These are phyloP conservation scores for Apophysomyces variabilis DNA, from an alignment of 371 early-diverging fungal genomes.

Conservation along the genomic window DNA sequence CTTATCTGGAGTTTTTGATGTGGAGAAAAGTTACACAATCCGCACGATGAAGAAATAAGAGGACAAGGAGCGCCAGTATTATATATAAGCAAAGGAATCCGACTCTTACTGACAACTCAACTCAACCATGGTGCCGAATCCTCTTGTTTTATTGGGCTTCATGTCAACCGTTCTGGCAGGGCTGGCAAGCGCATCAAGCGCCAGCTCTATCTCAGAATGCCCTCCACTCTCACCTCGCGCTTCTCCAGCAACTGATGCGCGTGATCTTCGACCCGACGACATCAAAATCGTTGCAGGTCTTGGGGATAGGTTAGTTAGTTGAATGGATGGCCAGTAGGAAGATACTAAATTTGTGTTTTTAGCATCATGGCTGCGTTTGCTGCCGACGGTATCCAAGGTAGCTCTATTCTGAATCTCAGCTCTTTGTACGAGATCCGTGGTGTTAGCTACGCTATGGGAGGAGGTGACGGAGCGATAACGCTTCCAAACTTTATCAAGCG, in stretches of 20 bases:
- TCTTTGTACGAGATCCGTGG: slow-evolving; percentile 27
- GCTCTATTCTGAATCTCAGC: slow-evolving; percentile 14
- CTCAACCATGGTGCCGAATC: not conserved
- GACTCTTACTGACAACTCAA: too few species aligned
- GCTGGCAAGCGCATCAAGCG: not conserved
- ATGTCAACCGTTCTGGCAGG: not conserved
- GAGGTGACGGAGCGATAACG: slow-evolving; percentile 25
- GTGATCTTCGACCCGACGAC: slow-evolving; percentile 23
- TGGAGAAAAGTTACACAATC: too few species aligned
- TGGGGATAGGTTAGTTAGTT: slow-evolving; percentile 16
- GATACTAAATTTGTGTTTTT: too few species aligned
- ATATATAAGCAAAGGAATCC: too few species aligned
- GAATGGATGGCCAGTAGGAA: too few species aligned
- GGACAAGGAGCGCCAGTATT: too few species aligned
- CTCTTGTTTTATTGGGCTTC: not conserved
- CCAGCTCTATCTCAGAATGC: slow-evolving; percentile 6
- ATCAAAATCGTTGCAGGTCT: slow-evolving; percentile 22
- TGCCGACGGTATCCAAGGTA: slow-evolving; percentile 16
- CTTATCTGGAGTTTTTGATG: too few species aligned
- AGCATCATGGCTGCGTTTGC: slow-evolving; percentile 24
- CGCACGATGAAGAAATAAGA: too few species aligned
- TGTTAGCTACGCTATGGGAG: slow-evolving; percentile 32
- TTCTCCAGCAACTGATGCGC: slow-evolving; percentile 16
- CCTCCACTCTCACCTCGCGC: slow-evolving; percentile 16
- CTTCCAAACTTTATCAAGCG: slow-evolving; percentile 27